Evolutionary conservation across 306 rosid genomes (phyloP), one percentile per base, ranked within the genome.

Genomic region (Corylus americana): DNA sequence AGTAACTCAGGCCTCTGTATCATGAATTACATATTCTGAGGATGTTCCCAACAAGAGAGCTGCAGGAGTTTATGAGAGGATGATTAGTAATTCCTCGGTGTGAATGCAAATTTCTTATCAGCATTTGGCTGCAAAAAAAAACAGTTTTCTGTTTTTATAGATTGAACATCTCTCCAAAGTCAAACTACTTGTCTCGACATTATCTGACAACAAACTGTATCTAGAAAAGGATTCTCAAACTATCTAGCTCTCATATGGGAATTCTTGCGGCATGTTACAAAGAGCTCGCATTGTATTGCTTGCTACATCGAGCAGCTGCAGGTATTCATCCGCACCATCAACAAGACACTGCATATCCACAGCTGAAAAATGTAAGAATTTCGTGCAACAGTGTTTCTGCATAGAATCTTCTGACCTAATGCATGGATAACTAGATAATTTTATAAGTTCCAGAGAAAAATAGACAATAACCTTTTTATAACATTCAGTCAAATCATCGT

Each of bases 281-380:
- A 85, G 72, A 71, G 95, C 91, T 78, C 90, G 89, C 89, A 90
- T 93, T 45, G 89, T 79, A 69, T 73, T 85, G 91, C 99, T 85
- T 37, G 89, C 88, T 75, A 91, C 94, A 35, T 85, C 97, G 17
- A 95, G 97, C 80, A 95, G 93, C 86, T 93, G 97, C 90, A 95
- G 80, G 85, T 95, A 93, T 78, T 91, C 97, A 51, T 93, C 99
- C 2, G 94, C 94, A 37, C 98, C 97, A 64, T 95, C 98, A 22
- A 93, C 89, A 7, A 95, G 91, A 83, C 91, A 79, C 99, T 92
- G 94, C 85, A 85, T 74, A 83, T 76, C 73, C 75, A 79, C 74
- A 82, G 49, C 27, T 49, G 68, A 70, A 64, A 76, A 44, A 74
- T 74, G 69, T 84, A 25, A 82, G 79, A 82, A 49, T 11, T 49